phyloP scores from a whole-genome alignment of 495 filamentous ascomycete genomes.

The Penicillium simplicissimum region DNA sequence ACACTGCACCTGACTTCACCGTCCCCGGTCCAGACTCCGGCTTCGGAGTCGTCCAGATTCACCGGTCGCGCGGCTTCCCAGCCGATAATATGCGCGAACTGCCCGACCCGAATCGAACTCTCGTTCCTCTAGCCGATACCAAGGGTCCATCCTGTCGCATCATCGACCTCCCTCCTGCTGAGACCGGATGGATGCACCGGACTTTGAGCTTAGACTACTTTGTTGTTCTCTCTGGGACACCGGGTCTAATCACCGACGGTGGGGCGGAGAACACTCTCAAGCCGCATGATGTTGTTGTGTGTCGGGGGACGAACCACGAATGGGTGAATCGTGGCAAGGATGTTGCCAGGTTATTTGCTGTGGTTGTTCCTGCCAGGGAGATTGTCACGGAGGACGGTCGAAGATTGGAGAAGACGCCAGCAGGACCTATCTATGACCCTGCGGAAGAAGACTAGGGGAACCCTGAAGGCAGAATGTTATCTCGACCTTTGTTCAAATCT shows the following conservation, averaged over 20 bases:
- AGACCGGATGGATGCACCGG: slow-evolving; percentile 31
- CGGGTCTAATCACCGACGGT: slow-evolving; percentile 27
- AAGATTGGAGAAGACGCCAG: slow-evolving; percentile 25
- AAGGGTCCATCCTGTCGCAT: slow-evolving; percentile 32
- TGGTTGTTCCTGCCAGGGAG: slow-evolving; percentile 25
- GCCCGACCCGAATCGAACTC: slow-evolving; percentile 22
- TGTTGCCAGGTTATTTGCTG: slow-evolving; percentile 24
- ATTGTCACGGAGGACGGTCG: slow-evolving; percentile 22
- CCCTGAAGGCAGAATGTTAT: not conserved
- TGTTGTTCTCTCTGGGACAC: slow-evolving; percentile 24
- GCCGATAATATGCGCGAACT: slow-evolving; percentile 26
- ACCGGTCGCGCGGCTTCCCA: slow-evolving; percentile 29
- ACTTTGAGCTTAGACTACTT: slow-evolving; percentile 30
- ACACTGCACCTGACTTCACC: slow-evolving; percentile 23
- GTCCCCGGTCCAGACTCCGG: slow-evolving; percentile 19
- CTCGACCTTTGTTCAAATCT: not conserved
- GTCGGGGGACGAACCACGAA: slow-evolving; percentile 29
- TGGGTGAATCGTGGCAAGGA: slow-evolving; percentile 31
- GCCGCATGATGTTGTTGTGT: slow-evolving; percentile 31
- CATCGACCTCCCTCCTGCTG: slow-evolving; percentile 22
- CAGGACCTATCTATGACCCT: slow-evolving; percentile 28
- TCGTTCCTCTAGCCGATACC: slow-evolving; percentile 31
- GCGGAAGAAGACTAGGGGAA: slow-evolving; percentile 15
- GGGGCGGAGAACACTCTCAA: slow-evolving; percentile 26
- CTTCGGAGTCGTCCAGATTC: slow-evolving; percentile 30